These are phyloP conservation scores for Coemansia sp. DNA, from an alignment of 371 early-diverging fungal species.

Conservation along the genomic window DNA sequence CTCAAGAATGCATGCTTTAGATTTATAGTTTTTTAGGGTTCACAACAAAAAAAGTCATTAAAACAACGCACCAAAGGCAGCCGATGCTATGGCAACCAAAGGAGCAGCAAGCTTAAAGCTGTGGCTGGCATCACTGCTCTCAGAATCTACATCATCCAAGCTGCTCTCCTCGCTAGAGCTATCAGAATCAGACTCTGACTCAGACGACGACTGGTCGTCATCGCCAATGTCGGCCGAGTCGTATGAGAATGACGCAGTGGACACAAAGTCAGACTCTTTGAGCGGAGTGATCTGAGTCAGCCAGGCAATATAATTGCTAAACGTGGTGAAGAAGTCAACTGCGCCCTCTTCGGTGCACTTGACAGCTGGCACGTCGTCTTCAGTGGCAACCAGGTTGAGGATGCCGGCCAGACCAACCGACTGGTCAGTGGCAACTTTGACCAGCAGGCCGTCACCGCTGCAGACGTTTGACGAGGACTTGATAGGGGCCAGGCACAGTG, in stretches of 20 bases:
- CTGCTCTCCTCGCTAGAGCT: constrained; percentile 13
- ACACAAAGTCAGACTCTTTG: constrained; percentile 33
- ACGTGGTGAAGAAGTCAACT: constrained; percentile 40
- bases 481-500: constrained; percentile 37
- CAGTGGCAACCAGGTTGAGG: constrained; percentile 40
- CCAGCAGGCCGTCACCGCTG: constrained; percentile 39
- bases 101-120: not conserved
- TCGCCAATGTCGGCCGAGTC: not conserved
- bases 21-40: too few relatives aligned
- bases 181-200: constrained; percentile 7
- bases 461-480: constrained; percentile 38
- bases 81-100: not conserved
- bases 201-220: constrained; percentile 10
- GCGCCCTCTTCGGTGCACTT: constrained; percentile 23
- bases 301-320: constrained; percentile 46
- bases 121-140: not conserved
- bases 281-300: constrained; percentile 44
- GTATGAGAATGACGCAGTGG: constrained; percentile 31
- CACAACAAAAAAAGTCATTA: not conserved
- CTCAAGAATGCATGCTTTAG: too few relatives aligned
- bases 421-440: constrained; percentile 25
- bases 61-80: not conserved
- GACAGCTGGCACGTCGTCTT: constrained; percentile 23
- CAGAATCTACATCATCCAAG: constrained; percentile 7
- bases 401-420: constrained; percentile 39